These are phyloP conservation scores for Dipodascus albidus DNA, from an alignment of 805 yeast species.

Conservation along the genomic window DNA sequence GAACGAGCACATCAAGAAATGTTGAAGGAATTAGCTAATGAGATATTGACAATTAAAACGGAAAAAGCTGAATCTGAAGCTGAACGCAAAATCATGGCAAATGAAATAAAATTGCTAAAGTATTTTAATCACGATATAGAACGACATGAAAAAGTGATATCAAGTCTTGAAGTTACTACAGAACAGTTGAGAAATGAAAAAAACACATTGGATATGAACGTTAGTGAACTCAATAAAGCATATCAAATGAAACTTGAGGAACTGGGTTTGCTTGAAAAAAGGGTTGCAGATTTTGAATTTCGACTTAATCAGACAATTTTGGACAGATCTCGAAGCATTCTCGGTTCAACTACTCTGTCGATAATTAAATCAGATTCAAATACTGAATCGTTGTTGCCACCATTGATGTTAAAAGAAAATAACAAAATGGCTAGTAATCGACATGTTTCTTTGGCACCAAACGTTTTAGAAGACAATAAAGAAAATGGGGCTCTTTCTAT, in stretches of 20 bases:
- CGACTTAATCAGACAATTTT: slow-evolving; percentile 19
- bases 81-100: neutral
- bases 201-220: neutral
- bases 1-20: neutral
- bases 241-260: neutral
- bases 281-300: slow-evolving; percentile 19
- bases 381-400: slow-evolving; percentile 1
- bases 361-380: slow-evolving; percentile 4
- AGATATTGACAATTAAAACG: neutral
- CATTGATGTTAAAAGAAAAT: neutral
- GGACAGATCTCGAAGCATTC: slow-evolving; percentile 23
- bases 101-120: neutral
- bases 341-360: slow-evolving; percentile 19
- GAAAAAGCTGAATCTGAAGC: neutral
- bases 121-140: neutral
- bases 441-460: neutral
- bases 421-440: neutral
- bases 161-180: neutral
- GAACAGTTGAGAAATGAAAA: neutral
- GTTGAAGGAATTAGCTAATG: neutral
- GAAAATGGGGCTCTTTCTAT: neutral
- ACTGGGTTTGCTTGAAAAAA: slow-evolving; percentile 2
- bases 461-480: neutral
- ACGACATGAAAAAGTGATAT: neutral
- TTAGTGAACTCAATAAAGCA: neutral